Evolutionary conservation across 2,329 filamentous ascomycete genomes (phyloP), one percentile per base, ranked within the genome.

Genomic region (Fusarium sp.): DNA sequence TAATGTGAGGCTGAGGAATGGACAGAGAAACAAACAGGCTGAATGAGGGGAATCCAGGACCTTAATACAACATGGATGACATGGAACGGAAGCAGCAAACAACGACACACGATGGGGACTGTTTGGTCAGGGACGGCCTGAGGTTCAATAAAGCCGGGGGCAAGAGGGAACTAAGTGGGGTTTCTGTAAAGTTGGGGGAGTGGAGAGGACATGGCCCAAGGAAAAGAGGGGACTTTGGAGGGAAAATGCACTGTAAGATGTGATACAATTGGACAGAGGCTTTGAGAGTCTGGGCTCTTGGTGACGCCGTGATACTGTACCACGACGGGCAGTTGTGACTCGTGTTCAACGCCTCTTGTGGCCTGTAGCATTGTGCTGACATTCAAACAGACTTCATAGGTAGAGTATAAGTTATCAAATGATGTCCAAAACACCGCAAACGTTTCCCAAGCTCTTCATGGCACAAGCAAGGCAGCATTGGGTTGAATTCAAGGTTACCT

Each of bases 301-400:
- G 68, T 70, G 67, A 70, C 67, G 60, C 67, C 18, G 67, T 68
- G 67, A 71, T 59, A 65, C 59, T 41, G 63, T 52, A 38, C 37
- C 53, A 59, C 62, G 41, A 26, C 52, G 36, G 28, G 31, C 53
- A 41, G 56, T 56, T 58, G 61, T 55, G 58, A 52, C 59, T 50
- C 62, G 56, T 50, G 60, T 49, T n/a, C 15, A 60, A 65, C 56
- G 61, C 53, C 53, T 65, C 45, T 45, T 58, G 51, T 64, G 59
- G 16, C 23, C 44, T 53, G 60, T 47, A 20, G 16, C 31, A 47
- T 18, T 65, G 18, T 23, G 23, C 11, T 33, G 6, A 20, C n/a
- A 23, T 46, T 18, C 15, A 37, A 26, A 38, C 23, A 40, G 16
- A 15, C 45, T 36, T 31, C 2, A 34, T 2, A 26, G 2, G 11